phyloP scores from a whole-genome alignment of 305 asterid species.

The Fraxinus floribunda region DNA sequence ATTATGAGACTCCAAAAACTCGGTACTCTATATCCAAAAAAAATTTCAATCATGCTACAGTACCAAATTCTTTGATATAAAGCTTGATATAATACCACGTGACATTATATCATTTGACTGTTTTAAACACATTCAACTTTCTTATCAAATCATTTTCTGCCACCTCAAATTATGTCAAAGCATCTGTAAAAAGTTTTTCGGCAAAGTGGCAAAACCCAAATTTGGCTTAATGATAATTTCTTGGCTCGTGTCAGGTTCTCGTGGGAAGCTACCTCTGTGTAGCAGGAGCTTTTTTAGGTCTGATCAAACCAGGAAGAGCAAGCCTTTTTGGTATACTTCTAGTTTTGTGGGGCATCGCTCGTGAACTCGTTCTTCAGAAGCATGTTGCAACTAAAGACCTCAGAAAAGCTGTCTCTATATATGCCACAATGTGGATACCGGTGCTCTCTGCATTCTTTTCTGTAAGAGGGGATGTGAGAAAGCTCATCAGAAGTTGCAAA shows the following conservation, averaged over 20 bases:
- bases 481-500: constrained; percentile 41
- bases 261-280: constrained; percentile 66
- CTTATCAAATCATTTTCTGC: too few relatives aligned
- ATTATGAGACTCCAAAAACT: background rate
- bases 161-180: too few relatives aligned
- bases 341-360: constrained; percentile 56
- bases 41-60: too few relatives aligned
- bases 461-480: constrained; percentile 54
- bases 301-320: constrained; percentile 47
- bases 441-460: constrained; percentile 49
- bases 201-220: too few relatives aligned
- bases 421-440: constrained; percentile 51
- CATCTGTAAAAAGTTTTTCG: too few relatives aligned
- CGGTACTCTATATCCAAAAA: background rate
- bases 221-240: background rate
- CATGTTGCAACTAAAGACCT: constrained; percentile 19
- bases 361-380: constrained; percentile 28
- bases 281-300: constrained; percentile 61
- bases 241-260: constrained; percentile 42
- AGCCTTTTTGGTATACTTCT: constrained; percentile 53
- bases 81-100: too few relatives aligned
- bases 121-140: too few relatives aligned
- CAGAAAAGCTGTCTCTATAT: constrained; percentile 24
- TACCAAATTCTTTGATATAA: too few relatives aligned
- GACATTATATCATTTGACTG: too few relatives aligned